These are phyloP conservation scores for Syzygium malaccense DNA, from an alignment of 441 rosid species.

Conservation along the genomic window DNA sequence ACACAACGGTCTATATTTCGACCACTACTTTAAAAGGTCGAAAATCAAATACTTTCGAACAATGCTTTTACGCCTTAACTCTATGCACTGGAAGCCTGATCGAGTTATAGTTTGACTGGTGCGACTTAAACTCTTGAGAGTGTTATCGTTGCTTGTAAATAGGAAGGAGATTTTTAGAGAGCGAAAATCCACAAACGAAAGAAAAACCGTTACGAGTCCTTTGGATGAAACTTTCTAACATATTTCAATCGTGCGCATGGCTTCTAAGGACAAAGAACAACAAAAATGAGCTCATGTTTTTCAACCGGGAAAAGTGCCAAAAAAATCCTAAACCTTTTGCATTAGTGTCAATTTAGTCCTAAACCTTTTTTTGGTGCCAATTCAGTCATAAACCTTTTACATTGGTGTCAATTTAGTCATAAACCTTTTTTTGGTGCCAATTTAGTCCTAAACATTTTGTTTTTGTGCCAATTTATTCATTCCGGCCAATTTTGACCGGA, in stretches of 20 bases:
- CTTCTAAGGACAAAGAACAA: background rate
- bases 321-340: too few species aligned
- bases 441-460: too few species aligned
- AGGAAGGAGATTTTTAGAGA: background rate
- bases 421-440: too few species aligned
- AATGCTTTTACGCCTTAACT: background rate
- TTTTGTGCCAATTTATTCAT: too few species aligned
- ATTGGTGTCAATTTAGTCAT: too few species aligned
- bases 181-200: background rate
- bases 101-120: background rate
- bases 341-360: too few species aligned
- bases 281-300: background rate
- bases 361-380: too few species aligned
- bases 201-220: background rate
- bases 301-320: too few species aligned
- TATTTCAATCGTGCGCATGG: background rate
- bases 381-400: too few species aligned
- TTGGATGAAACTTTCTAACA: background rate
- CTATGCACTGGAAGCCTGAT: background rate
- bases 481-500: too few species aligned
- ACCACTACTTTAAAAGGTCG: background rate
- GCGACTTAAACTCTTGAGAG: background rate
- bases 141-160: background rate
- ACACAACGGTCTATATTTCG: background rate
- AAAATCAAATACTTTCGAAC: background rate